These are phyloP conservation scores for Albifimbria verrucaria DNA, from an alignment of 2,329 filamentous ascomycete genomes.

Conservation along the genomic window DNA sequence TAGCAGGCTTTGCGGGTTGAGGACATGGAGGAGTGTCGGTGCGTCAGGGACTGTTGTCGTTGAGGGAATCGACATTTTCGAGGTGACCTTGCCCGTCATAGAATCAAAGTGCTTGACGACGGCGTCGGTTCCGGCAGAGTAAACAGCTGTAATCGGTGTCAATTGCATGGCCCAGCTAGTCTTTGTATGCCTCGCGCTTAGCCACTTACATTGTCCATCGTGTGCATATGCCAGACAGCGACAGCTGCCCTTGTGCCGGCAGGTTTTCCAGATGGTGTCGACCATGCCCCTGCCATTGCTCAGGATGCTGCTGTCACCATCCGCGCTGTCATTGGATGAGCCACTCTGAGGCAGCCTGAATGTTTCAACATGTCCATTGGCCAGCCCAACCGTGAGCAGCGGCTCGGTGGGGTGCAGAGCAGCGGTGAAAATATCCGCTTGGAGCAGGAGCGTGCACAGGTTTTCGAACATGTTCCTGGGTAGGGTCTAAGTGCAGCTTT, in stretches of 20 bases:
- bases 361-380: conserved; percentile 80
- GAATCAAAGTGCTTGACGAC: conserved; percentile 58
- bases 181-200: conserved; percentile 11
- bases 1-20: conserved; percentile 84
- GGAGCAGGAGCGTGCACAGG: conserved; percentile 82
- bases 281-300: conserved; percentile 70
- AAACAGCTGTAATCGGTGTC: conserved; percentile 56
- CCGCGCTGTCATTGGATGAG: conserved; percentile 47
- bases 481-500: no score
- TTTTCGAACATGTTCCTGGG: conserved; percentile 73
- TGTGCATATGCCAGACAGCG: conserved; percentile 73
- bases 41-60: conserved; percentile 56
- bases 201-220: conserved; percentile 66
- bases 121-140: conserved; percentile 61
- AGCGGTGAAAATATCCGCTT: conserved; percentile 83
- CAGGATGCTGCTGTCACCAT: conserved; percentile 45
- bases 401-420: conserved; percentile 82
- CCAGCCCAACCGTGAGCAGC: conserved; percentile 80
- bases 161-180: no score
- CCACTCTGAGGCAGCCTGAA: conserved; percentile 65
- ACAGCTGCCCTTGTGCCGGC: conserved; percentile 92
- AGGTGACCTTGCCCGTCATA: conserved; percentile 63
- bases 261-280: conserved; percentile 80
- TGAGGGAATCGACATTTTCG: conserved; percentile 76
- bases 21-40: conserved; percentile 76